phyloP scores from a whole-genome alignment of 2,329 filamentous ascomycete genomes.

The Triangularia setosa region DNA sequence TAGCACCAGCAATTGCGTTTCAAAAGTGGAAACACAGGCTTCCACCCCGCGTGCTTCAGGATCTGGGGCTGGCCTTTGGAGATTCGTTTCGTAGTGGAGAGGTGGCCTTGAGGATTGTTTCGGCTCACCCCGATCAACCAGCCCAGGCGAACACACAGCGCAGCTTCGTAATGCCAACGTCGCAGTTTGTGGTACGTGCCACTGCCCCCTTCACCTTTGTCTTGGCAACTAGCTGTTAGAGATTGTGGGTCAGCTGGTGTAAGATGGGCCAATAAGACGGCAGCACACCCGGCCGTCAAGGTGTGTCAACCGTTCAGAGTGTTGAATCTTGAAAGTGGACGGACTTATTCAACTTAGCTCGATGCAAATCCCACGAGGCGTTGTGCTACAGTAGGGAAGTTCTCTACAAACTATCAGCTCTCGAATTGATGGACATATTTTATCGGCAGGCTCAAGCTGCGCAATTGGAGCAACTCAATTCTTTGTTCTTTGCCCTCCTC shows the following conservation, averaged over 20 bases:
- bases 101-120: background rate
- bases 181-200: constrained; percentile 8
- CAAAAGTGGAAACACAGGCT: background rate
- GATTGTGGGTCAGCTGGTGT: constrained; percentile 1
- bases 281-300: background rate
- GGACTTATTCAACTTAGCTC: background rate
- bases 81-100: background rate
- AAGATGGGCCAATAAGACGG: constrained; percentile 1
- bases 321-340: background rate
- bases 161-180: constrained; percentile 9
- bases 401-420: background rate
- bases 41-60: background rate
- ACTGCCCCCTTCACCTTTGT: background rate
- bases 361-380: background rate
- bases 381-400: background rate
- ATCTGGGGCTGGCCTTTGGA: background rate
- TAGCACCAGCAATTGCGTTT: background rate
- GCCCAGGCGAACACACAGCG: background rate
- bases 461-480: background rate
- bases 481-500: constrained; percentile 1
- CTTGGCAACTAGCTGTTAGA: background rate
- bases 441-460: background rate
- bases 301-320: background rate
- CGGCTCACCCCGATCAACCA: background rate
- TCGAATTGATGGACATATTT: background rate